Evolutionary conservation across 2,329 filamentous ascomycete species (phyloP).

Genomic region (Didymella exigua): DNA sequence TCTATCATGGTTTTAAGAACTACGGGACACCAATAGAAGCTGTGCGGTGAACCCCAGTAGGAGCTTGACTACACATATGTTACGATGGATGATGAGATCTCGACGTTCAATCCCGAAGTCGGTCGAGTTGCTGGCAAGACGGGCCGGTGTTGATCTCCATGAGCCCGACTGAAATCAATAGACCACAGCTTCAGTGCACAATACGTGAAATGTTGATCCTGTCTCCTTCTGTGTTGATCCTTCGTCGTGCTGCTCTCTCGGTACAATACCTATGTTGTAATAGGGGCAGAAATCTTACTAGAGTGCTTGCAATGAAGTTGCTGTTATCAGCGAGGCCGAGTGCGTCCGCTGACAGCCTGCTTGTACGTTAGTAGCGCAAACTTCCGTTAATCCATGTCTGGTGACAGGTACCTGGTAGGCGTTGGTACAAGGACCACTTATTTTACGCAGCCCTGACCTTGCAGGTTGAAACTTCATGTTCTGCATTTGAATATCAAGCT

Average conservation of each 20-base stretch:
- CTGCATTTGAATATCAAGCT: background rate
- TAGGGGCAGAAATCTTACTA: constrained; percentile 4
- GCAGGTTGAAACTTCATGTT: background rate
- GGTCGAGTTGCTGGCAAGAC: background rate
- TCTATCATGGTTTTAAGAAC: background rate
- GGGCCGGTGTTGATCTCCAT: background rate
- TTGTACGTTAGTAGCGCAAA: constrained; percentile 2
- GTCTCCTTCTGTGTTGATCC: background rate
- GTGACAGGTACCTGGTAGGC: background rate
- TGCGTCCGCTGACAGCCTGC: constrained; percentile 7
- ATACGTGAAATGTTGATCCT: background rate
- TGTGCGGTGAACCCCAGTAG: background rate
- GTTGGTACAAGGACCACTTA: background rate
- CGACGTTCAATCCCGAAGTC: background rate
- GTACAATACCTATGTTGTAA: background rate
- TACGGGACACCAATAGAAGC: background rate
- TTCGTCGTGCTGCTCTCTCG: background rate
- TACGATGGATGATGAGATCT: background rate
- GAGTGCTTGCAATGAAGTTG: constrained; percentile 7
- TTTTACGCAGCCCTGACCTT: constrained; percentile 1
- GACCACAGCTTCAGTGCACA: background rate
- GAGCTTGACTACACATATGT: background rate
- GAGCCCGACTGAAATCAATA: background rate
- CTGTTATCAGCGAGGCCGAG: constrained; percentile 14
- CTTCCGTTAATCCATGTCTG: constrained; percentile 5